A percentile compares a stretch with the other conserved stretches of the same genome.
Conservation (phyloP, 768 basidiomycete genomes). For the Lyophyllum atratum region DNA sequence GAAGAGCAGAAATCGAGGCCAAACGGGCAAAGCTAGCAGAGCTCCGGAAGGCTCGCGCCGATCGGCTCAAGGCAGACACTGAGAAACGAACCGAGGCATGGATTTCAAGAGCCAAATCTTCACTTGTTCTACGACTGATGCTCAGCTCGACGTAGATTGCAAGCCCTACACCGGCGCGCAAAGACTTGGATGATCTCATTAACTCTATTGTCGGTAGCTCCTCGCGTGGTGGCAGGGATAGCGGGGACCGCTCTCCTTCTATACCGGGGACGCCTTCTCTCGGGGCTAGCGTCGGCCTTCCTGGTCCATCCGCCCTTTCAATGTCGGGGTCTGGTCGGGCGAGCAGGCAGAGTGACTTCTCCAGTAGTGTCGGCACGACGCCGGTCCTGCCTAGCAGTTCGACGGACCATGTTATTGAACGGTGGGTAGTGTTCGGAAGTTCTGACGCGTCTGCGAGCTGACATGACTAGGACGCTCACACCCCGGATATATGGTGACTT, state of each 20-base stretch:
- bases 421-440: slow-evolving; percentile 42
- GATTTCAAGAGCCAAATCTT: background rate
- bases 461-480: slow-evolving; percentile 52
- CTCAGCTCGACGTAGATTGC: slow-evolving; percentile 27
- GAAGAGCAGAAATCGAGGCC: slow-evolving; percentile 87
- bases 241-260: slow-evolving; percentile 69
- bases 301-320: slow-evolving; percentile 33
- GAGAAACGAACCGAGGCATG: slow-evolving; percentile 45
- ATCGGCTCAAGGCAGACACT: slow-evolving; percentile 59
- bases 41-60: slow-evolving; percentile 74
- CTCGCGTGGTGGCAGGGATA: slow-evolving; percentile 48
- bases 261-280: slow-evolving; percentile 69
- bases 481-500: slow-evolving; percentile 73
- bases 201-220: slow-evolving; percentile 56
- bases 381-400: slow-evolving; percentile 51
- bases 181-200: slow-evolving; percentile 74
- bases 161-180: slow-evolving; percentile 40
- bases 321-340: slow-evolving; percentile 58
- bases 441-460: slow-evolving; percentile 3
- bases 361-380: slow-evolving; percentile 47
- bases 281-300: slow-evolving; percentile 37
- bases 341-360: slow-evolving; percentile 71
- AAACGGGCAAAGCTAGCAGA: slow-evolving; percentile 89
- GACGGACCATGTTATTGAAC: slow-evolving; percentile 70
- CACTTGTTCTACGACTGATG: background rate